phyloP scores from a whole-genome alignment of 2,329 filamentous ascomycete species.

The Phialophora chinensis region DNA sequence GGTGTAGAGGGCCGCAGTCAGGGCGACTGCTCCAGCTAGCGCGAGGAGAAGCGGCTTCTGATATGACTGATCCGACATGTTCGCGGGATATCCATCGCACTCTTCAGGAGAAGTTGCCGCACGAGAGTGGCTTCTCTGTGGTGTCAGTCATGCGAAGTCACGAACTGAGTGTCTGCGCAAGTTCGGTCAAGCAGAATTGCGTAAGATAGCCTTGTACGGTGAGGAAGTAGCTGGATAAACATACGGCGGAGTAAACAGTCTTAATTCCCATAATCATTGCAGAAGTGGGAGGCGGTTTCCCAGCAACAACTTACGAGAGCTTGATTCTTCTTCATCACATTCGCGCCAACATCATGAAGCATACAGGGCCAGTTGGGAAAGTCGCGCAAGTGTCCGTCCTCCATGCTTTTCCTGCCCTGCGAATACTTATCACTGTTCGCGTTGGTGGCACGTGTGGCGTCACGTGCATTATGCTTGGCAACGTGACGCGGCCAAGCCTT shows the following conservation, averaged over 20 bases:
- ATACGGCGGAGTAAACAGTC: background rate
- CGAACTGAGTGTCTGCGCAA: background rate
- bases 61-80: constrained; percentile 34
- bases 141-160: background rate
- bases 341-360: too few species aligned
- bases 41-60: constrained; percentile 32
- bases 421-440: constrained; percentile 44
- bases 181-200: background rate
- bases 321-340: too few species aligned
- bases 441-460: too few species aligned
- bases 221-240: background rate
- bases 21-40: constrained; percentile 28
- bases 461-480: too few species aligned
- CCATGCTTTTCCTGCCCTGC: constrained; percentile 72
- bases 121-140: background rate
- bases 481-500: too few species aligned
- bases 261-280: background rate
- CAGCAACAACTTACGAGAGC: too few species aligned
- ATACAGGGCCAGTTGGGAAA: too few species aligned
- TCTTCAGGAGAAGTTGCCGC: background rate
- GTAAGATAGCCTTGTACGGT: background rate
- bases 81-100: constrained; percentile 49
- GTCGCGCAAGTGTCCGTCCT: constrained; percentile 43
- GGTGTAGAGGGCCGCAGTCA: constrained; percentile 32
- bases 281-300: too few species aligned